Evolutionary conservation across 1,139 yeast species (phyloP).

Genomic region (Kodamaea sp.): DNA sequence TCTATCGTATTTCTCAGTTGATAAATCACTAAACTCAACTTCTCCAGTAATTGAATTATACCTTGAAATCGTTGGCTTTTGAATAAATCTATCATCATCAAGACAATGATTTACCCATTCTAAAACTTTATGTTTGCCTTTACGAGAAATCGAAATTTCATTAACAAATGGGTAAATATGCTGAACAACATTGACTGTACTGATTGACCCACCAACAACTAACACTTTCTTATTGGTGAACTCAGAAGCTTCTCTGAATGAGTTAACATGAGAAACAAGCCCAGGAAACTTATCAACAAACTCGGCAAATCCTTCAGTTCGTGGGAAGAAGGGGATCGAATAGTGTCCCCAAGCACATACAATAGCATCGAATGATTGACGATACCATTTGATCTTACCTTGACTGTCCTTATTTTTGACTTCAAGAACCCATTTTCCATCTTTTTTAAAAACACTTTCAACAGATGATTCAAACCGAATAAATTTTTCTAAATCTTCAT

Average conservation of each 20-base stretch:
- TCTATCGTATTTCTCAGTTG: slow-evolving; percentile 24
- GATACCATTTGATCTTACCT: slow-evolving; percentile 8
- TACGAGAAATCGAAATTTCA: slow-evolving; percentile 35
- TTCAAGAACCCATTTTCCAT: slow-evolving; percentile 41
- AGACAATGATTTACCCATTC: slow-evolving; percentile 31
- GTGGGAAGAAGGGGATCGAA: slow-evolving; percentile 52
- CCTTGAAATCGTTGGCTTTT: slow-evolving; percentile 28
- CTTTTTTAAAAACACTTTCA: slow-evolving; percentile 31
- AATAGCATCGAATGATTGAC: slow-evolving; percentile 44
- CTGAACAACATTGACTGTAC: slow-evolving; percentile 51
- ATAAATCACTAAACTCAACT: slow-evolving; percentile 37
- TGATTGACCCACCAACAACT: slow-evolving; percentile 49
- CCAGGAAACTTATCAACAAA: slow-evolving; percentile 45
- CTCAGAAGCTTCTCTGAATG: slow-evolving; percentile 47
- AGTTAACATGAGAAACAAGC: slow-evolving; percentile 53
- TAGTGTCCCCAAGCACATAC: slow-evolving; percentile 56
- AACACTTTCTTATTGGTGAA: slow-evolving; percentile 42
- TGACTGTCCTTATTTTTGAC: slow-evolving; percentile 4
- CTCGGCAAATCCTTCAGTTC: slow-evolving; percentile 48
- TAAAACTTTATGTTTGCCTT: slow-evolving; percentile 28
- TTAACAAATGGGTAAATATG: slow-evolving; percentile 43
- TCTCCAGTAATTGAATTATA: slow-evolving; percentile 24
- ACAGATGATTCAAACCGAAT: slow-evolving; percentile 40
- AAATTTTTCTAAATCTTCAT: slow-evolving; percentile 27
- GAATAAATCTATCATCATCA: slow-evolving; percentile 30